phyloP scores from a whole-genome alignment of 371 early-diverging fungal species.

The Mucor velutinosus region DNA sequence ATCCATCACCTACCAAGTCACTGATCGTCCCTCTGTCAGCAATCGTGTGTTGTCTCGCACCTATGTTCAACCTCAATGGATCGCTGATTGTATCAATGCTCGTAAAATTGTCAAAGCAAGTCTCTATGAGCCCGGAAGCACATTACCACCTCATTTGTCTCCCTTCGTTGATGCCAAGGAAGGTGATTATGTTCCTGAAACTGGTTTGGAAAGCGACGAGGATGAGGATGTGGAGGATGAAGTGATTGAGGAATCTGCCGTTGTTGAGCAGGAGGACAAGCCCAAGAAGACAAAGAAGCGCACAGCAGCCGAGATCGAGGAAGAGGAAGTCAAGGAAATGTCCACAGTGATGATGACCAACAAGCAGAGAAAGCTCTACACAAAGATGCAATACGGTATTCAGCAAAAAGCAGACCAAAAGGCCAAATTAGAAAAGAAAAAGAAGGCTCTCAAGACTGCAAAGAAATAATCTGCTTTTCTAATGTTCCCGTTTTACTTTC shows the following conservation, averaged over 20 bases:
- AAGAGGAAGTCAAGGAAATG: slow-evolving; percentile 84
- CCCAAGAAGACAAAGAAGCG: slow-evolving; percentile 57
- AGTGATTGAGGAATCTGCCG: slow-evolving; percentile 47
- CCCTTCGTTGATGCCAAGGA: slow-evolving; percentile 90
- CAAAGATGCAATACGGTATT: slow-evolving; percentile 74
- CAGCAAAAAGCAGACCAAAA: slow-evolving; percentile 65
- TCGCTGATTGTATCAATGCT: slow-evolving; percentile 93
- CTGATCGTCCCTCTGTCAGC: slow-evolving; percentile 80
- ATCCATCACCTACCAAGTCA: slow-evolving; percentile 86
- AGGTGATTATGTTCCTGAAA: slow-evolving; percentile 85
- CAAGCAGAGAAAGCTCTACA: slow-evolving; percentile 87
- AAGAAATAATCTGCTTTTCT: slow-evolving; percentile 9
- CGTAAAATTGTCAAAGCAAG: slow-evolving; percentile 68
- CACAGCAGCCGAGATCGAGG: slow-evolving; percentile 71
- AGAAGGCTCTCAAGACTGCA: slow-evolving; percentile 42
- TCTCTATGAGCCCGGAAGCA: slow-evolving; percentile 81
- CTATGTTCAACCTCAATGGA: slow-evolving; percentile 99
- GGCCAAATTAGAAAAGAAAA: slow-evolving; percentile 46
- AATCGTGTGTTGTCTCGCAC: slow-evolving; percentile 69
- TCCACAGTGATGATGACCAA: slow-evolving; percentile 93
- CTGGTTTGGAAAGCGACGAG: slow-evolving; percentile 51
- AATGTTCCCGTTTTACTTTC: background rate
- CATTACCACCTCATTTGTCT: slow-evolving; percentile 91
- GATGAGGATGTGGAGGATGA: slow-evolving; percentile 22
- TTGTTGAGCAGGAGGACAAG: slow-evolving; percentile 78